These are phyloP conservation scores for Blumeria hordei DNA, from an alignment of 2,329 filamentous ascomycete species.

Conservation along the genomic window DNA sequence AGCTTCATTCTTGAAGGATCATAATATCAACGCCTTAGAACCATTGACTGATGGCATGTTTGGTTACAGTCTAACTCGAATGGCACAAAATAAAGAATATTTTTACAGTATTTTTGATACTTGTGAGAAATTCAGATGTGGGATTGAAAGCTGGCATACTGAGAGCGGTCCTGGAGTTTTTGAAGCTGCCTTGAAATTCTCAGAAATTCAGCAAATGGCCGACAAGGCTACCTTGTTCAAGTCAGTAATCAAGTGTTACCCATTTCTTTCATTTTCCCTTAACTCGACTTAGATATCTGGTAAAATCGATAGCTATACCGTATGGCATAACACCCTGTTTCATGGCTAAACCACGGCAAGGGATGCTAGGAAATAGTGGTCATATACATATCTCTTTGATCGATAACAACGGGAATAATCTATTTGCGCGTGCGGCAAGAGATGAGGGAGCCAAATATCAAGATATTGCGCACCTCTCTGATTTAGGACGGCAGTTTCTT, in stretches of 20 bases:
- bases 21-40: constrained; percentile 49
- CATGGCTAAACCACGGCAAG: constrained; percentile 90
- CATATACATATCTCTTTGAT: constrained; percentile 89
- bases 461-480: constrained; percentile 60
- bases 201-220: constrained; percentile 70
- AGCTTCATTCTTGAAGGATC: constrained; percentile 47
- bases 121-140: constrained; percentile 52
- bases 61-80: constrained; percentile 70
- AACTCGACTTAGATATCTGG: constrained; percentile 35
- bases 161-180: constrained; percentile 87
- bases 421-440: constrained; percentile 48
- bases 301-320: constrained; percentile 68
- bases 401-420: constrained; percentile 56
- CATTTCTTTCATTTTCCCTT: not conserved
- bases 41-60: constrained; percentile 86
- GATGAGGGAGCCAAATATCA: constrained; percentile 49
- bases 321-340: constrained; percentile 91
- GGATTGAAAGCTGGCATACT: constrained; percentile 87
- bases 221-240: constrained; percentile 88
- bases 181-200: constrained; percentile 83
- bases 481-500: constrained; percentile 77
- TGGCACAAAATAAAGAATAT: constrained; percentile 77
- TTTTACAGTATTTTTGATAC: constrained; percentile 73
- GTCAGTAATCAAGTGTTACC: constrained; percentile 17
- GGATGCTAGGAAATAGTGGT: constrained; percentile 79